Conservation (phyloP, 768 basidiomycete species). For the Candolleomyces eurysporus region DNA sequence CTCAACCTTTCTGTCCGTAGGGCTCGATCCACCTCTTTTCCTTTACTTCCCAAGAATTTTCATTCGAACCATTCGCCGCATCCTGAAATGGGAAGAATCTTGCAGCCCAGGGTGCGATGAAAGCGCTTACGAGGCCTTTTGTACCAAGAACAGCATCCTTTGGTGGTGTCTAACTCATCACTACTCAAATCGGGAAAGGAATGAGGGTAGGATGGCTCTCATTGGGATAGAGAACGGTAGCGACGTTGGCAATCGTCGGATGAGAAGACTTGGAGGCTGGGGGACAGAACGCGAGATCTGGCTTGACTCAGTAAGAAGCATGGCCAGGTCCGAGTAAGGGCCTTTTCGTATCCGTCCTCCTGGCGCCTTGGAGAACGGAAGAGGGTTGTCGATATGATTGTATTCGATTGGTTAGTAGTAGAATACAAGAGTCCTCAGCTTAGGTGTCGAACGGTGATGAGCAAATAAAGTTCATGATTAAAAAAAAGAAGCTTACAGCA, state of each 20-base stretch:
- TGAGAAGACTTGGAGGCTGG: slow-evolving; percentile 54
- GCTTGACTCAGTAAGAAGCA: slow-evolving; percentile 26
- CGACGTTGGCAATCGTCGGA: slow-evolving; percentile 27
- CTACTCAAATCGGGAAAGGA: slow-evolving; percentile 21
- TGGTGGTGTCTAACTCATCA: slow-evolving; percentile 51
- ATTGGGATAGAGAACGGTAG: slow-evolving; percentile 32
- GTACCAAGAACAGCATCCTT: slow-evolving; percentile 48
- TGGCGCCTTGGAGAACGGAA: no score
- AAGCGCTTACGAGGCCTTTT: slow-evolving; percentile 37
- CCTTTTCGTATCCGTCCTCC: no score
- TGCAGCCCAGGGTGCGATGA: slow-evolving; percentile 55
- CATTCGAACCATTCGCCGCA: slow-evolving; percentile 49
- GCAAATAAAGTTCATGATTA: no score
- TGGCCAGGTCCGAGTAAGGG: no score
- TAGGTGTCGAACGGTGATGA: no score
- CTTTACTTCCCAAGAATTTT: slow-evolving; percentile 61
- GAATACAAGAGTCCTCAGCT: no score
- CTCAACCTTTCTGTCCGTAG: slow-evolving; percentile 26
- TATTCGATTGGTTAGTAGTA: no score
- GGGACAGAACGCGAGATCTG: slow-evolving; percentile 25
- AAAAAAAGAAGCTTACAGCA: no score
- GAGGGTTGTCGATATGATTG: no score
- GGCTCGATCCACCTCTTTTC: slow-evolving; percentile 65
- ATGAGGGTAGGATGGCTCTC: slow-evolving; percentile 24
- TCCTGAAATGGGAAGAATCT: slow-evolving; percentile 29